These are phyloP conservation scores for Fusarium xyrophilum DNA, from an alignment of 2,329 filamentous ascomycete species.

Conservation along the genomic window DNA sequence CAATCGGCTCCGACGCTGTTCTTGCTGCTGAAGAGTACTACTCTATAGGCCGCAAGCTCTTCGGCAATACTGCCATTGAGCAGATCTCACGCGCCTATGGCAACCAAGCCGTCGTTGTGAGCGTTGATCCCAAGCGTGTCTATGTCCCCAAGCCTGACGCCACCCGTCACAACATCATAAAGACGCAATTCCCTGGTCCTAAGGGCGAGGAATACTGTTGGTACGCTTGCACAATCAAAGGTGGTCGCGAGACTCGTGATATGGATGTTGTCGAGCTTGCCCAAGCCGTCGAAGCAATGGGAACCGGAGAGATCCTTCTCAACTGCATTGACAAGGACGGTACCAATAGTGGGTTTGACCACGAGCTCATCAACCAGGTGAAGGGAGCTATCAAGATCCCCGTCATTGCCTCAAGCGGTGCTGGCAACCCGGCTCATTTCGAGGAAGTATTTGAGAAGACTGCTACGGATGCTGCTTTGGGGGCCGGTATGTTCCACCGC, in stretches of 20 bases:
- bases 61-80: conserved; percentile 90
- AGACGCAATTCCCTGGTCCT: conserved; percentile 73
- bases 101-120: conserved; percentile 95
- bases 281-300: conserved; percentile 93
- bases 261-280: conserved; percentile 90
- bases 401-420: conserved; percentile 93
- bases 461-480: conserved; percentile 87
- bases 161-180: conserved; percentile 74
- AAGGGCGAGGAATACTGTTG: conserved; percentile 84
- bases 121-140: conserved; percentile 89
- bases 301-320: conserved; percentile 88
- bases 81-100: conserved; percentile 93
- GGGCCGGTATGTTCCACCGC: conserved; percentile 97
- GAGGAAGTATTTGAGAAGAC: conserved; percentile 88
- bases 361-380: conserved; percentile 88
- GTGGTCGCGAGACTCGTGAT: conserved; percentile 91
- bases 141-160: conserved; percentile 79
- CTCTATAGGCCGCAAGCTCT: conserved; percentile 69
- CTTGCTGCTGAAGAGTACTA: conserved; percentile 92
- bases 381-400: conserved; percentile 89
- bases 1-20: conserved; percentile 94
- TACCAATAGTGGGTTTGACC: conserved; percentile 91
- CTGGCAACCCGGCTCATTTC: conserved; percentile 87
- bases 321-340: conserved; percentile 99
- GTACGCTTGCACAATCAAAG: conserved; percentile 98